Conservation (phyloP, 2,329 filamentous ascomycete species). For the Fusarium denticulatum region DNA sequence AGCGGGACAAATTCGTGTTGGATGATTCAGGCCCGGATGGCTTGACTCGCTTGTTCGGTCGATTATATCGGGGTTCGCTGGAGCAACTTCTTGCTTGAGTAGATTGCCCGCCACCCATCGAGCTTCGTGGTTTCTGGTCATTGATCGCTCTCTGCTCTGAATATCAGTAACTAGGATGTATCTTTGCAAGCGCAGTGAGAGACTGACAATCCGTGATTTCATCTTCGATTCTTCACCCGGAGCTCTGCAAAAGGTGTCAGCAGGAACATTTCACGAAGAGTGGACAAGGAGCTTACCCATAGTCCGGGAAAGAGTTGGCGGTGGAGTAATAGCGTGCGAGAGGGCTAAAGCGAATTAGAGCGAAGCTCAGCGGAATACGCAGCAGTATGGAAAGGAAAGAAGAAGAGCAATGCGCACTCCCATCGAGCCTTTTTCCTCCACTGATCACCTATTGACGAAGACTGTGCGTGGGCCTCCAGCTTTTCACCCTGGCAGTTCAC, state of each 20-base stretch:
- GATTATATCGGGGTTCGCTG: slow-evolving; percentile 13
- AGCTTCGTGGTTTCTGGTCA: slow-evolving; percentile 33
- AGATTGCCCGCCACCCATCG: slow-evolving; percentile 17
- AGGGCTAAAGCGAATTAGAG: slow-evolving; percentile 41
- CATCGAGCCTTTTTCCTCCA: slow-evolving; percentile 42
- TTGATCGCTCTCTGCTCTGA: slow-evolving; percentile 40
- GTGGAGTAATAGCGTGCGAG: slow-evolving; percentile 50
- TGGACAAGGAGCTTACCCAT: slow-evolving; percentile 49
- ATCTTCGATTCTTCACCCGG: slow-evolving; percentile 36
- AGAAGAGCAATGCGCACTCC: slow-evolving; percentile 44
- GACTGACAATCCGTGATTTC: slow-evolving; percentile 40
- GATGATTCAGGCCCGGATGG: background rate
- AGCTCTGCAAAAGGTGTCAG: slow-evolving; percentile 41
- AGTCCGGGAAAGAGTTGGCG: slow-evolving; percentile 54
- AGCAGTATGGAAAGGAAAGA: background rate
- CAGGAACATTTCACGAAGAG: slow-evolving; percentile 3
- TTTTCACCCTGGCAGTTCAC: slow-evolving; percentile 38
- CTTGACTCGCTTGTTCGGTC: slow-evolving; percentile 40
- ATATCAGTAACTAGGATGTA: slow-evolving; percentile 16
- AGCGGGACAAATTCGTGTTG: background rate
- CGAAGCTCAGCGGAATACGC: slow-evolving; percentile 14
- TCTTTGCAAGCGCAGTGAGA: background rate
- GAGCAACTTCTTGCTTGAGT: background rate
- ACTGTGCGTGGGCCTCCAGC: slow-evolving; percentile 43
- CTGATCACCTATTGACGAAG: slow-evolving; percentile 27